These are phyloP conservation scores for Arthrobotrys megalospora DNA, from an alignment of 2,329 filamentous ascomycete genomes.

Conservation along the genomic window DNA sequence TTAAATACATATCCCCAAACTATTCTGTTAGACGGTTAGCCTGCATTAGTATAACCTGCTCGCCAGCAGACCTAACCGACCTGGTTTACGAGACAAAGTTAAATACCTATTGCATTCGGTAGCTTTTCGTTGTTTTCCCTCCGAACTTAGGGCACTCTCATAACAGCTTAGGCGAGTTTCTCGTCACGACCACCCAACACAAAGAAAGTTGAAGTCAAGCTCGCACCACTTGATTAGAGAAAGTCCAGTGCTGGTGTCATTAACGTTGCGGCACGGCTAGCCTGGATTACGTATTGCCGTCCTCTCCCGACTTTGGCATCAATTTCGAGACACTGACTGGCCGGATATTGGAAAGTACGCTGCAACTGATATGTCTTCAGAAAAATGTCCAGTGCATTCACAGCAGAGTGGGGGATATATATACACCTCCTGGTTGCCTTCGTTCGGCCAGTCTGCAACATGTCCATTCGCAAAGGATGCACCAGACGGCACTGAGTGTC, in stretches of 20 bases:
- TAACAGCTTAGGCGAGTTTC: no score
- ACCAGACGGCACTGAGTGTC: constrained; percentile 38
- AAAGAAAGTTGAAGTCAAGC: not conserved
- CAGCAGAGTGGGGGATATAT: constrained; percentile 13
- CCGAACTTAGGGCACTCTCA: not conserved
- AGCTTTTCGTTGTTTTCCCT: not conserved
- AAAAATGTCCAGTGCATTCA: constrained; percentile 51
- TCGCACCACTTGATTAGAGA: not conserved
- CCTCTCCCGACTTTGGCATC: not conserved
- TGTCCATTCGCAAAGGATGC: constrained; percentile 54
- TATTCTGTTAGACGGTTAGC: no score
- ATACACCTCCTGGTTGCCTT: constrained; percentile 48
- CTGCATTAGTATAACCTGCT: no score
- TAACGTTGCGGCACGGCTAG: no score
- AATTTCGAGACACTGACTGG: not conserved
- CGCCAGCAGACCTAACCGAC: no score
- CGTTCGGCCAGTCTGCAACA: constrained; percentile 45
- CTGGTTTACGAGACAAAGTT: no score
- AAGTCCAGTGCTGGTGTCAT: not conserved
- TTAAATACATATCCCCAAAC: no score
- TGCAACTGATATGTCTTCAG: constrained; percentile 24
- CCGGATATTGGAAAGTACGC: not conserved
- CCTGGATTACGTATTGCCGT: no score
- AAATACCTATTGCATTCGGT: not conserved
- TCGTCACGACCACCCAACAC: not conserved